A percentile compares a stretch with the other conserved stretches of the same genome.
Evolutionary conservation across 441 rosid species (phyloP).

Genomic region (Populus hybrid): DNA sequence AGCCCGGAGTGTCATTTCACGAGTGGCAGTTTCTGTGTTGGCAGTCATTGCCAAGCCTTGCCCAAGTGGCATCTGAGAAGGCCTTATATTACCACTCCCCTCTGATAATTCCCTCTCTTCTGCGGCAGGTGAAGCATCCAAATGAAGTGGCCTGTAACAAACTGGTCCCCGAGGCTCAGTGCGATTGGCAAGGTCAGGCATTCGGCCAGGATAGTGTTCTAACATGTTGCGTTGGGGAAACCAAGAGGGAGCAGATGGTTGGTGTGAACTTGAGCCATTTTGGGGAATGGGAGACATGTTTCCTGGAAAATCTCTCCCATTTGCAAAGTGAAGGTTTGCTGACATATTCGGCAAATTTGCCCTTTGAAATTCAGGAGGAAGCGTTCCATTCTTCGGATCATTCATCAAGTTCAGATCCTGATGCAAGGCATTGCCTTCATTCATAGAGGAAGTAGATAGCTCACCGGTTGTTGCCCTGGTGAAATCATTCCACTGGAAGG

Average conservation of each 20-base stretch:
- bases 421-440: constrained; percentile 9
- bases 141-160: background rate
- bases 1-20: background rate
- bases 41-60: constrained; percentile 5
- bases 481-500: constrained; percentile 14
- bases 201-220: background rate
- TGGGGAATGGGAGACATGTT: constrained; percentile 8
- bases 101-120: constrained; percentile 1
- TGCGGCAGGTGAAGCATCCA: background rate
- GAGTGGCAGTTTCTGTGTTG: constrained; percentile 12
- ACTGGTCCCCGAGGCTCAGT: background rate
- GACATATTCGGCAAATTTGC: background rate
- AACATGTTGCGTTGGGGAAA: background rate
- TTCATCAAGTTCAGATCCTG: constrained; percentile 3
- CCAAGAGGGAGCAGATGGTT: constrained; percentile 6
- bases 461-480: background rate
- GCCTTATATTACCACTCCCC: constrained; percentile 14
- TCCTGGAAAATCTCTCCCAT: constrained; percentile 7
- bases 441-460: constrained; percentile 1
- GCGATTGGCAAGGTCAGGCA: background rate
- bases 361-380: constrained; percentile 9
- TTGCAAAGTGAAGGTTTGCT: constrained; percentile 8
- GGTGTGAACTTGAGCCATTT: constrained; percentile 4
- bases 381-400: background rate
- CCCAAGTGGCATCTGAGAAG: constrained; percentile 6